phyloP scores from a whole-genome alignment of 2,329 filamentous ascomycete species.

The Alternaria infectoria region DNA sequence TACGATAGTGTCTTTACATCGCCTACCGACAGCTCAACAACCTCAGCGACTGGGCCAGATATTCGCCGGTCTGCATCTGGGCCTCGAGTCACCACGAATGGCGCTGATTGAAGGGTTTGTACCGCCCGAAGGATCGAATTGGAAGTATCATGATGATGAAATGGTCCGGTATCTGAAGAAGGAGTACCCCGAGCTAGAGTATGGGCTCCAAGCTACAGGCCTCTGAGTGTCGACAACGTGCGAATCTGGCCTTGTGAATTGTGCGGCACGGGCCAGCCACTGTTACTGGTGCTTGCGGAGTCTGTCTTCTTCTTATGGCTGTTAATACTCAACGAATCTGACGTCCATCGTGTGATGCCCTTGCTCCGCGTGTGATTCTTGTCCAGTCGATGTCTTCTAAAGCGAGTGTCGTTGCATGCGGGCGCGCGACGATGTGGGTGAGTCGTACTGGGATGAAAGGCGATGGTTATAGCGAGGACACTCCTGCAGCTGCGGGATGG shows the following conservation, averaged over 20 bases:
- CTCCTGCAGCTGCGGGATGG: background rate
- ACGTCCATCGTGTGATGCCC: background rate
- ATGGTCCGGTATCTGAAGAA: background rate
- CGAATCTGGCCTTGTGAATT: no score
- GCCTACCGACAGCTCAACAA: background rate
- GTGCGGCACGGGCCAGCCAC: no score
- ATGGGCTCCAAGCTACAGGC: no score
- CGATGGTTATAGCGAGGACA: background rate
- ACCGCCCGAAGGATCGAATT: background rate
- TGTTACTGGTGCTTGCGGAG: no score
- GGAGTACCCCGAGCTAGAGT: background rate
- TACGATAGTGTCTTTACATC: background rate
- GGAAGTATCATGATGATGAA: background rate
- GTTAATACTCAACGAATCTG: no score
- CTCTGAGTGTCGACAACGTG: no score
- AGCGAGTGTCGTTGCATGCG: background rate
- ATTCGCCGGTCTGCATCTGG: background rate
- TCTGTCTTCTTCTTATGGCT: no score
- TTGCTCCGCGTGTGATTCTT: background rate
- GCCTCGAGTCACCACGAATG: background rate
- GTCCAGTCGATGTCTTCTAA: background rate
- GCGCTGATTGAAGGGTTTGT: background rate
- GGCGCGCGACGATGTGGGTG: background rate
- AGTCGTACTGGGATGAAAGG: background rate
- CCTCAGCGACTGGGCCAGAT: background rate